Conservation (phyloP, 495 filamentous ascomycete genomes). For the Penicillium malachiteum region DNA sequence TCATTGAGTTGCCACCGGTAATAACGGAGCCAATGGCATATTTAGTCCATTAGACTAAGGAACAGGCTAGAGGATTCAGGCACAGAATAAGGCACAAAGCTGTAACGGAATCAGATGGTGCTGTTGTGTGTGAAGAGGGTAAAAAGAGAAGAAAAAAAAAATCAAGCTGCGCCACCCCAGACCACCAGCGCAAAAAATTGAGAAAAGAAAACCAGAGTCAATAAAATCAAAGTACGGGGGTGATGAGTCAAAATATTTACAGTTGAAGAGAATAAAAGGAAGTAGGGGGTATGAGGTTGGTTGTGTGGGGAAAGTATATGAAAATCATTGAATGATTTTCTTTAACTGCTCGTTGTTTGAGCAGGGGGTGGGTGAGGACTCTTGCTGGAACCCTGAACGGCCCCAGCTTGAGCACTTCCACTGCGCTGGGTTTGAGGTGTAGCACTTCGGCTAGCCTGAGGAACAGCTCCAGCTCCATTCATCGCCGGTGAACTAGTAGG, state of each 20-base stretch:
- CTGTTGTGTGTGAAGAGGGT: constrained; percentile 7
- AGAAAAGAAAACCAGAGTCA: constrained; percentile 9
- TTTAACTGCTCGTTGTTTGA: constrained; percentile 39
- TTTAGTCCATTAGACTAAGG: constrained; percentile 23
- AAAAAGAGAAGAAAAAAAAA: constrained; percentile 7
- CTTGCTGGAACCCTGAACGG: constrained; percentile 38
- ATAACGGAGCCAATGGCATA: constrained; percentile 20
- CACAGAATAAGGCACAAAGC: constrained; percentile 11
- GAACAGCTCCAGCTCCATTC: constrained; percentile 37
- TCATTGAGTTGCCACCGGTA: constrained; percentile 19
- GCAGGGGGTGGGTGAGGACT: constrained; percentile 47
- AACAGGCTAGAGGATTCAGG: constrained; percentile 14
- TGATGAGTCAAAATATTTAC: constrained; percentile 38
- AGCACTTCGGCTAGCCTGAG: constrained; percentile 45
- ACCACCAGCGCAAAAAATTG: constrained; percentile 15
- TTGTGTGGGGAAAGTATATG: not conserved
- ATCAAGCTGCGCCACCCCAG: constrained; percentile 22
- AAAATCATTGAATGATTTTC: not conserved
- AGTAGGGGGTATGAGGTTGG: not conserved
- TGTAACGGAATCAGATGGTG: constrained; percentile 10
- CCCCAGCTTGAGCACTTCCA: constrained; percentile 40
- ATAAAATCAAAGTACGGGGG: constrained; percentile 25
- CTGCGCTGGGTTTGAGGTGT: constrained; percentile 53
- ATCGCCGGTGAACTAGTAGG: constrained; percentile 41
- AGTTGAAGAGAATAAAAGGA: constrained; percentile 23